Base-by-base conservation (phyloP, 1,139 yeast species). In the Zygoascus meyerae region DNA sequence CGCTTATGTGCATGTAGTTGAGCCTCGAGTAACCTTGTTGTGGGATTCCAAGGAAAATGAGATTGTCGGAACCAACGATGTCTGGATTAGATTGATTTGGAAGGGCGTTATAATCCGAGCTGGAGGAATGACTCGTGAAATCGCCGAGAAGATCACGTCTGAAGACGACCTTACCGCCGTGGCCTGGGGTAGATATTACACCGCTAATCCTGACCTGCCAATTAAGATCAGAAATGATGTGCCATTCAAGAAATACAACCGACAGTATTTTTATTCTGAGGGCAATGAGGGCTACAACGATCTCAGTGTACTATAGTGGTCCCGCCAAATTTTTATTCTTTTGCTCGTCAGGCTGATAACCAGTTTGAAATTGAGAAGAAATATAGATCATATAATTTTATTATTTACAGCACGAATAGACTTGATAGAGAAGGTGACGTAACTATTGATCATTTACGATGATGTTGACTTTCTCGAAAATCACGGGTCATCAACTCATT, bases 1-100 rank as follows among this genome's bases (percentile, higher is more conserved):
- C 21, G 81, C 83, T 2, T 79, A 71, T 59, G 48, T 79, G 12
- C 78, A 78, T 45, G 45, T 77, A 36, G 75, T 78, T 18, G 84
- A 79, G 56, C 77, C 78, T 45, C 62, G 62, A 44, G 62, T 52
- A 16, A 46, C 49, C 11, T 62, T 58, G 14, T 44, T 48, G n/a
- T 60, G 56, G 12, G 54, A 52, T 33, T 47, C 43, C 14, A 36
- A 29, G 21, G 44, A 31, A 8, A 46, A 41, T 4, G 12, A 29
- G n/a, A 42, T 32, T 21, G 14, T 17, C 8, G 52, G 50, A 5
- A 7, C 38, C 28, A 48, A 44, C 29, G 51, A 42, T 11, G 45
- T 38, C 7, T 57, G 53, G 39, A 48, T 53, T 34, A 40, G 55
- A 28, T 39, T 49, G 9, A 54, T 68, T 35, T 73, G 74, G 74